These are phyloP conservation scores for Aspergillus nidulans DNA, from an alignment of 495 filamentous ascomycete genomes.

Conservation along the genomic window DNA sequence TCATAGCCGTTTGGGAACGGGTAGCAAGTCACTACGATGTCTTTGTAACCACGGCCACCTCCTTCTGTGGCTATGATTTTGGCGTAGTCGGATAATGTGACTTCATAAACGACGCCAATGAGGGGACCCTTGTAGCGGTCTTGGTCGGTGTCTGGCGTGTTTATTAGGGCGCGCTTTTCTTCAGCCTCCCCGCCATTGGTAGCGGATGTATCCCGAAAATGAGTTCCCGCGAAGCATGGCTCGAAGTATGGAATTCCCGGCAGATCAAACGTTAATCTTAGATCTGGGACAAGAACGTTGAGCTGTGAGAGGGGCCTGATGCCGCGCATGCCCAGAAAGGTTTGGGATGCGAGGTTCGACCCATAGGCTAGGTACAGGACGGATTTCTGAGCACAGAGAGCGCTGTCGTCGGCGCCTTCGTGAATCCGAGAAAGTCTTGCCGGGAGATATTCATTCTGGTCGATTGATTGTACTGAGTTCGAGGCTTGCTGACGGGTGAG, in stretches of 20 bases:
- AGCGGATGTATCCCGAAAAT: conserved; percentile 43
- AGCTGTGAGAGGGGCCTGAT: conserved; percentile 74
- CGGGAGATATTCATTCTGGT: conserved; percentile 18
- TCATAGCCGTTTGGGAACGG: conserved; percentile 50
- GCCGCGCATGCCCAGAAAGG: conserved; percentile 69
- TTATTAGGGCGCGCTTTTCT: conserved; percentile 31
- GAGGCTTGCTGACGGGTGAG: conserved; percentile 11
- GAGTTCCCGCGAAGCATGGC: conserved; percentile 87
- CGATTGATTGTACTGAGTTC: conserved; percentile 10
- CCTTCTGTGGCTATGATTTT: conserved; percentile 89
- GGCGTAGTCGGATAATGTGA: conserved; percentile 73
- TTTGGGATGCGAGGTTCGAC: conserved; percentile 74
- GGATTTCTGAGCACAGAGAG: conserved; percentile 36
- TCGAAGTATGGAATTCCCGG: conserved; percentile 82
- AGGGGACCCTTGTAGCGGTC: conserved; percentile 56
- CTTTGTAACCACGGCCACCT: conserved; percentile 73
- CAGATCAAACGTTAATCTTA: conserved; percentile 78
- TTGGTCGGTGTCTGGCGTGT: conserved; percentile 51
- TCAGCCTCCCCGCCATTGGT: conserved; percentile 14
- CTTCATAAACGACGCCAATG: conserved; percentile 91
- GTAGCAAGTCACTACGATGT: conserved; percentile 74
- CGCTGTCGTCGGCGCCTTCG: conserved; percentile 14
- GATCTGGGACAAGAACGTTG: conserved; percentile 72
- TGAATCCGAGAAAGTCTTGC: conserved; percentile 21
- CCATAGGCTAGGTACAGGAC: conserved; percentile 94